A percentile compares a stretch with the other conserved stretches of the same genome.
phyloP scores from a whole-genome alignment of 2,329 filamentous ascomycete genomes.

The Hypoxylon sp. region DNA sequence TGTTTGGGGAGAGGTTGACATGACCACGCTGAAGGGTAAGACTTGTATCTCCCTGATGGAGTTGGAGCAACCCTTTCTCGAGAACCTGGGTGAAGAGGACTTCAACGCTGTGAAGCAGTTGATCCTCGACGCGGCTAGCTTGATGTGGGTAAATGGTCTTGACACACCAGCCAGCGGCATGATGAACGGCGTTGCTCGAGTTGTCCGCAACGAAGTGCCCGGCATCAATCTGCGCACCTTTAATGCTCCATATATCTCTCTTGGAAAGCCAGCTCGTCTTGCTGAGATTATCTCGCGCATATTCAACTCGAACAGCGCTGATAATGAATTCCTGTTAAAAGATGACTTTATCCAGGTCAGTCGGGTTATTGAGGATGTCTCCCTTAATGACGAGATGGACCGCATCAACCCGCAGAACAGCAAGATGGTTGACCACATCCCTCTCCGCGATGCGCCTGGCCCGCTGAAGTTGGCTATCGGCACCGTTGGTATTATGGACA shows the following conservation, averaged over 20 bases:
- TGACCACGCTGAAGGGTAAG: slow-evolving; percentile 1
- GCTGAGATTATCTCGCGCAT: slow-evolving; percentile 1
- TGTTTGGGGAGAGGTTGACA: slow-evolving; percentile 3
- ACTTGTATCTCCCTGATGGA: slow-evolving; percentile 1
- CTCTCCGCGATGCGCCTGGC: background rate
- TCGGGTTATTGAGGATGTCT: background rate
- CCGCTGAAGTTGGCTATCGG: slow-evolving; percentile 10
- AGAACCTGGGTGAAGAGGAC: background rate
- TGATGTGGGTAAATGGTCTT: slow-evolving; percentile 5
- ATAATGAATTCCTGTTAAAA: slow-evolving; percentile 1
- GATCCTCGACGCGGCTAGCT: slow-evolving; percentile 1
- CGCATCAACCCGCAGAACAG: slow-evolving; percentile 6
- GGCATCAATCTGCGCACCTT: slow-evolving; percentile 1
- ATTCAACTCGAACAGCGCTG: background rate
- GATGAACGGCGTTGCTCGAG: slow-evolving; percentile 5
- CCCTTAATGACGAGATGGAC: slow-evolving; percentile 4
- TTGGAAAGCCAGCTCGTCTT: background rate
- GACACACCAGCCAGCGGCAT: background rate
- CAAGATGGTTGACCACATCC: slow-evolving; percentile 4
- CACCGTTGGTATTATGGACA: slow-evolving; percentile 24
- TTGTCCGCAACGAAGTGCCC: slow-evolving; percentile 4
- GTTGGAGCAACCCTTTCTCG: slow-evolving; percentile 2
- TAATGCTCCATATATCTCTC: background rate
- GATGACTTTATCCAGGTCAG: slow-evolving; percentile 8
- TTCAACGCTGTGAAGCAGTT: slow-evolving; percentile 3